Base-by-base conservation (phyloP, 2,329 filamentous ascomycete species). In the Cephalotrichum gorgonifer region DNA sequence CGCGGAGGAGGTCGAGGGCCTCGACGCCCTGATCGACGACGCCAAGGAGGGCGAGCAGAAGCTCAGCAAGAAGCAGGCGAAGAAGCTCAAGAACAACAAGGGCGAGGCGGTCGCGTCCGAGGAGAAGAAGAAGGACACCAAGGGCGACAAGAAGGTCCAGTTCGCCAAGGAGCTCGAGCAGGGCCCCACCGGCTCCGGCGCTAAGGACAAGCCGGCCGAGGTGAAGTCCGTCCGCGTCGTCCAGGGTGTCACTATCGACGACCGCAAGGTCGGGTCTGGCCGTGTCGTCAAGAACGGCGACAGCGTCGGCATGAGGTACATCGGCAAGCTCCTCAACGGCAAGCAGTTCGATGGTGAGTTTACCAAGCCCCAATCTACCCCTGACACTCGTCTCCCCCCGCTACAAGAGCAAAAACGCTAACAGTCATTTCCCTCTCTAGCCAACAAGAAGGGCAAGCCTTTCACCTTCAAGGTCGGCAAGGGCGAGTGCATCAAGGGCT, bases 161-260 rank as follows among this genome's bases (percentile, higher is more conserved):
- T 98, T 98, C 66, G 91, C 93, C 64, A 96, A 97, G 79, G 90
- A 97, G 69, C 88, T 98, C 54, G 93, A 97, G 76, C 89, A 95
- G 70, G 93, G 93, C 52, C 93, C 93, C 54, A 94, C 89, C 41
- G 82, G 83, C 56, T 83, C 86, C 50, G 71, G 78, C 55, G 63
- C 64, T 56, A 66, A 68, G 60, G 60, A 61, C 44, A 69, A 68
- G 61, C 58, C 65, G 57, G 56, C 55, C 28, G 56, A 53, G 57
- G 69, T 78, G 31, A 71, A 83, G 44, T 81, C 85, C 54, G 76
- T 88, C 61, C 93, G 88, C 74, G 81, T 81, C 50, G 81, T 97
- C 50, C 78, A 90, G 63, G 93, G 91, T 53, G 88, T 98, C 54
- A 95, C 83, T 57, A 76, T 98, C 57, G 93, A 98, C 60, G 93